Conservation (phyloP, 768 basidiomycete species). For the Termitomyces heimii region DNA sequence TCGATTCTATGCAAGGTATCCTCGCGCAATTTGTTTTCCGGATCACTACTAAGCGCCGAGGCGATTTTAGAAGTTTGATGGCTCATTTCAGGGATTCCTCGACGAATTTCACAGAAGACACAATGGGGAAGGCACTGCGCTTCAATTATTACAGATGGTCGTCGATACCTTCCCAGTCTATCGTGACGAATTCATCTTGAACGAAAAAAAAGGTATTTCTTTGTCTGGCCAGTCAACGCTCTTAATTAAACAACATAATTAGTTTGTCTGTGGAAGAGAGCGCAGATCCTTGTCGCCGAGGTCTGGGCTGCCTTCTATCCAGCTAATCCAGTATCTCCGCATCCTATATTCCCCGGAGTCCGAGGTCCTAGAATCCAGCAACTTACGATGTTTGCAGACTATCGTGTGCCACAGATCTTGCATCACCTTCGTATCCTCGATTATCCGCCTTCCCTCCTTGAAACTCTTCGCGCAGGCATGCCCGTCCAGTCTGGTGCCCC, state of each 20-base stretch:
- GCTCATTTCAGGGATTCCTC: conserved; percentile 66
- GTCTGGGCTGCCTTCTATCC: conserved; percentile 92
- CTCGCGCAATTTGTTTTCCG: neutral
- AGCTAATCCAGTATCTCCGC: conserved; percentile 30
- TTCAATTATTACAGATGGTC: conserved; percentile 70
- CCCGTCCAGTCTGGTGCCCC: conserved; percentile 47
- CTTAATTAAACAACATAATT: neutral
- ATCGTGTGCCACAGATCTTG: conserved; percentile 86
- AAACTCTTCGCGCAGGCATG: conserved; percentile 37
- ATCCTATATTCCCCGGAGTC: conserved; percentile 68
- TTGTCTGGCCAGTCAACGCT: neutral
- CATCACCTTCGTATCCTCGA: conserved; percentile 74
- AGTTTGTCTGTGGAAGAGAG: conserved; percentile 88
- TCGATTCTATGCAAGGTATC: conserved; percentile 62
- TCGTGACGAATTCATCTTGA: conserved; percentile 57
- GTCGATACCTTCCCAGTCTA: conserved; percentile 69
- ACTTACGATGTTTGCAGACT: conserved; percentile 94
- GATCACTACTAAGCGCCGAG: neutral
- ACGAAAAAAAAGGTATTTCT: conserved; percentile 54
- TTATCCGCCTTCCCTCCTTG: conserved; percentile 61
- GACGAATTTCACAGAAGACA: conserved; percentile 51
- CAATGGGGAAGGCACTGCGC: conserved; percentile 53
- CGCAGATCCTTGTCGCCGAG: conserved; percentile 89
- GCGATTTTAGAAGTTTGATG: conserved; percentile 51
- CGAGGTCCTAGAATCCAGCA: conserved; percentile 56